These are phyloP conservation scores for Botryotinia narcissicola DNA, from an alignment of 2,329 filamentous ascomycete genomes.

Conservation along the genomic window DNA sequence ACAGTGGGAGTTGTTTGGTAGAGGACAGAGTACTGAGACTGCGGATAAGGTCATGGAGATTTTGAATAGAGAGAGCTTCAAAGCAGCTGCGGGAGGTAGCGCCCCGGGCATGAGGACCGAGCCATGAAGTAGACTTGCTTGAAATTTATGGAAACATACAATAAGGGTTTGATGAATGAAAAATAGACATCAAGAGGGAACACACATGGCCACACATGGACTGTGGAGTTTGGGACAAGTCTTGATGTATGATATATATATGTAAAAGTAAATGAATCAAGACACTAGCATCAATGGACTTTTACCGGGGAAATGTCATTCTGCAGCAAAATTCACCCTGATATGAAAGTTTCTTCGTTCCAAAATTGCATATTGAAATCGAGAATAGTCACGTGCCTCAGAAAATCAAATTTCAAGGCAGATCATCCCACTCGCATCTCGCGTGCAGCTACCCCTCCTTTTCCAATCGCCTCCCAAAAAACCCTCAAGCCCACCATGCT, in stretches of 20 bases:
- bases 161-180: background rate
- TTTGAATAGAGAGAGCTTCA: constrained; percentile 51
- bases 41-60: constrained; percentile 57
- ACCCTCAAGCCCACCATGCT: constrained; percentile 2
- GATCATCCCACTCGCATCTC: constrained; percentile 1
- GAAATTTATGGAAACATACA: background rate
- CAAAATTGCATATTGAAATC: background rate
- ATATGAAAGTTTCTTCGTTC: background rate
- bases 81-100: constrained; percentile 31
- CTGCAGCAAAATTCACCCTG: background rate
- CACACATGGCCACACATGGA: constrained; percentile 7
- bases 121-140: background rate
- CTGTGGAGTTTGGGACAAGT: background rate
- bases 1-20: constrained; percentile 56
- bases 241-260: constrained; percentile 16
- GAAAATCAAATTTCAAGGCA: constrained; percentile 1
- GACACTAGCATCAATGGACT: background rate
- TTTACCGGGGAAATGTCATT: background rate
- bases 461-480: background rate
- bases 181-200: background rate
- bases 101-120: constrained; percentile 31
- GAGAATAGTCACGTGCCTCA: constrained; percentile 3
- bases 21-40: constrained; percentile 50
- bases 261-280: constrained; percentile 15
- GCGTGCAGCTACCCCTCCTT: background rate